phyloP scores from a whole-genome alignment of 176 grass and related monocot genomes.

The Lolium rigidum region DNA sequence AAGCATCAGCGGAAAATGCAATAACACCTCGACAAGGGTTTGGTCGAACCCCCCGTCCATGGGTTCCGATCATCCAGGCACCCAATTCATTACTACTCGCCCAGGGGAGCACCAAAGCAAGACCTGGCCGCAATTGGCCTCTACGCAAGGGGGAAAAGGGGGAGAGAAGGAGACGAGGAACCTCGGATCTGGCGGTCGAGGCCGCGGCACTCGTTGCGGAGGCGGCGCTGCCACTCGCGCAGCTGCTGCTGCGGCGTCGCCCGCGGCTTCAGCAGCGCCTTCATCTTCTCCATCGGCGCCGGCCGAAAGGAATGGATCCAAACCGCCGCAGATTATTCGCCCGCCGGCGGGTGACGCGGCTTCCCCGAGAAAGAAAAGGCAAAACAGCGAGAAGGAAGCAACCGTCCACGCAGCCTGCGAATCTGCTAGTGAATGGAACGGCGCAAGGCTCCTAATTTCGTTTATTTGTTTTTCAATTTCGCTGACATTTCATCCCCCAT shows the following conservation, averaged over 20 bases:
- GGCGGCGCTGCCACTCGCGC: constrained; percentile 93
- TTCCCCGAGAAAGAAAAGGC: neutral
- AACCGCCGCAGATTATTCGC: neutral
- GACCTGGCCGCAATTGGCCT: neutral
- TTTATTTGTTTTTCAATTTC: no score
- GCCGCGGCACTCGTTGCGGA: constrained; percentile 81
- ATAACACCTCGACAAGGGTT: neutral
- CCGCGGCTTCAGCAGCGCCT: constrained; percentile 73
- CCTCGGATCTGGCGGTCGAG: constrained; percentile 97
- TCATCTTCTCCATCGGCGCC: constrained; percentile 71
- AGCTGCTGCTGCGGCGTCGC: constrained; percentile 79
- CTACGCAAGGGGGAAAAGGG: neutral
- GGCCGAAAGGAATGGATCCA: neutral
- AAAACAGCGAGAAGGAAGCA: neutral
- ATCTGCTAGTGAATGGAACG: neutral
- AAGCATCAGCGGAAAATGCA: neutral
- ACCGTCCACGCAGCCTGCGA: neutral
- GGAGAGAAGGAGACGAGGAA: neutral
- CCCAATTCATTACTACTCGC: neutral
- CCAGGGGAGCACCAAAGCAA: neutral
- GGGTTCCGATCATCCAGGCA: no score
- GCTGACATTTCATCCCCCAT: no score
- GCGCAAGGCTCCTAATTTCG: no score
- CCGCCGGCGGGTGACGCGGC: constrained; percentile 1
- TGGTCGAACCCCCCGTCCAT: no score